Base-by-base conservation (phyloP, 345 rosid species). In the Lepidium sativum region DNA sequence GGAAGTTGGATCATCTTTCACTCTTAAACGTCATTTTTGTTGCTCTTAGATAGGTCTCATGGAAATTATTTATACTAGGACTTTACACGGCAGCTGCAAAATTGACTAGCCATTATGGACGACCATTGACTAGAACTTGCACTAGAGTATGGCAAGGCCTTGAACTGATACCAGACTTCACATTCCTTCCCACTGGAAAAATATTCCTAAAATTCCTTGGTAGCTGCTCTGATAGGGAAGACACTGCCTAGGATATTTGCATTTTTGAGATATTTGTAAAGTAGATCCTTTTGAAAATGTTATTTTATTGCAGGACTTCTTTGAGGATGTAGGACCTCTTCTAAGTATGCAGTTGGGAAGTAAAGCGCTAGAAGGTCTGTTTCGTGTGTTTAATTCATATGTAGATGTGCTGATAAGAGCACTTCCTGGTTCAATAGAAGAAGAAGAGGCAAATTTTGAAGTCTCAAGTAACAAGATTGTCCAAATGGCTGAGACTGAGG, bases 341-440 rank as follows among this genome's bases (percentile, higher is more conserved):
- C 77, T 91, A 71, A 91, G 98, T 59, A 95, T 95, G 99, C 97
- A 94, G 76, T 71, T 95, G 83, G 98, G 98, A 69, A 89, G 91
- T 69, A 85, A 91, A 76, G 85, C 89, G 17, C 75, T 95, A 59
- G 99, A 95, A 80, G 95, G 97, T 68, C 77, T 91, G 72, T 95
- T 88, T 75, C 89, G 88, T 73, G 98, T 95, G 35, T 95, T 95
- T 76, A 82, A 82, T 82, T 86, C 99, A 14, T 95, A 88, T 68
- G 78, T 88, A 73, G 80, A 82, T 81, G 80, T 81, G 84, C 86
- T 95, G 16, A 79, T 95, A 65, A 91, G 84, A 83, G 97, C 98
- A 70, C 84, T 95, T 73, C 98, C 99, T 16, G 87, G 87, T 75
- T 88, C 99, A 21, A 80, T 91, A 79, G 99, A 95, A 74, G 99